A percentile compares a stretch with the other conserved stretches of the same genome.
Conservation (phyloP, 306 rosid genomes). For the Oemleria cerasiformis region DNA sequence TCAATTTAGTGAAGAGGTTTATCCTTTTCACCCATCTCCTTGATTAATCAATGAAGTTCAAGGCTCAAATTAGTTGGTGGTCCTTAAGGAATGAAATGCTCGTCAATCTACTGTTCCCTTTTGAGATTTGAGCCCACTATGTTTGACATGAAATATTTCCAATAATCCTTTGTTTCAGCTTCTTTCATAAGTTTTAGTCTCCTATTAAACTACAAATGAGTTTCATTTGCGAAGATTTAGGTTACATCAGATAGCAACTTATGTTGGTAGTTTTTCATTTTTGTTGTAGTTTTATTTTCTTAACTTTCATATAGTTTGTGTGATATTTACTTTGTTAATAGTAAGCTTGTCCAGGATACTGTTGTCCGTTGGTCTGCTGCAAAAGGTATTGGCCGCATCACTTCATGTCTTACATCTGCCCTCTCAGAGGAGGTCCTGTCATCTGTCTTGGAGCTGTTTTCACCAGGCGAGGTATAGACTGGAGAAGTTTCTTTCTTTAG, state of each 20-base stretch:
- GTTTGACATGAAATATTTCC: background rate
- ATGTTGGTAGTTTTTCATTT: background rate
- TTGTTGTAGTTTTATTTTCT: background rate
- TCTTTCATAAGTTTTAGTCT: background rate
- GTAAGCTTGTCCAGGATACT: constrained; percentile 61
- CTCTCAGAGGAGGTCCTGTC: constrained; percentile 87
- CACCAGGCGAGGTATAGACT: constrained; percentile 79
- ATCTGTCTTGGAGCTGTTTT: constrained; percentile 84
- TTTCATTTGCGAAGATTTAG: background rate
- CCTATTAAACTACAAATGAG: background rate
- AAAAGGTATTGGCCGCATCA: constrained; percentile 87
- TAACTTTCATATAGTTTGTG: constrained; percentile 4
- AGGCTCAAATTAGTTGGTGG: background rate
- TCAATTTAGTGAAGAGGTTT: background rate
- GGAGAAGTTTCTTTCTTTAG: constrained; percentile 14
- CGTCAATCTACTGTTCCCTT: background rate
- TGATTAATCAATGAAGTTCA: background rate
- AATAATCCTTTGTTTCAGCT: background rate
- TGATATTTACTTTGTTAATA: constrained; percentile 24
- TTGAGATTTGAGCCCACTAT: background rate
- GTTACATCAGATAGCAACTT: background rate
- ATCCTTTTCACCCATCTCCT: background rate
- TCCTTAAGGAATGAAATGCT: constrained; percentile 1
- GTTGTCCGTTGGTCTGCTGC: constrained; percentile 99
- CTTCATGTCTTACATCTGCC: constrained; percentile 73